phyloP scores from a whole-genome alignment of 2,329 filamentous ascomycete genomes.

The Fusarium hostae region DNA sequence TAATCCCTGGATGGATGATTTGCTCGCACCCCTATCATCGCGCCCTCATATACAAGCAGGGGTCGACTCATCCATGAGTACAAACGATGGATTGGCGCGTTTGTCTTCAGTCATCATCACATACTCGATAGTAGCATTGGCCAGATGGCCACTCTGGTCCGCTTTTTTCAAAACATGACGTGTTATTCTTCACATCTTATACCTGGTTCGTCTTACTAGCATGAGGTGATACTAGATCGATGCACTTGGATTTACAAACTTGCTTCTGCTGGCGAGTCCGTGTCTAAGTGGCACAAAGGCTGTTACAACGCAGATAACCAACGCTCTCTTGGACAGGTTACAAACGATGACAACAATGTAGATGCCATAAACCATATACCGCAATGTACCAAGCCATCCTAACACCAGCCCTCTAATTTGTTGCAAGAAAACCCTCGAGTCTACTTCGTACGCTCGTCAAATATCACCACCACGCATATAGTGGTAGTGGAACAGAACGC shows the following conservation, averaged over 20 bases:
- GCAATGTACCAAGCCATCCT: slow-evolving; percentile 26
- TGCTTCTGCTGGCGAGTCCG: slow-evolving; percentile 1
- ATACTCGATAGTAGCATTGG: neutral
- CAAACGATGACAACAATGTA: slow-evolving; percentile 34
- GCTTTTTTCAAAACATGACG: neutral
- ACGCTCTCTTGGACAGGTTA: slow-evolving; percentile 3
- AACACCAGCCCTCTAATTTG: slow-evolving; percentile 35
- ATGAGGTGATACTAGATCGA: neutral
- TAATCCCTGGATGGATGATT: neutral
- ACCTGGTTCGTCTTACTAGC: neutral
- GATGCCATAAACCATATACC: slow-evolving; percentile 30
- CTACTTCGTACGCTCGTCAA: slow-evolving; percentile 42
- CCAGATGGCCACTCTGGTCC: neutral
- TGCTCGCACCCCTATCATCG: neutral
- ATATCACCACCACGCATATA: slow-evolving; percentile 18
- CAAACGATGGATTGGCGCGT: neutral
- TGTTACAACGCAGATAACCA: slow-evolving; percentile 5
- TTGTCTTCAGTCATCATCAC: neutral
- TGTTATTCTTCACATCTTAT: neutral
- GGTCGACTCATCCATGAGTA: neutral
- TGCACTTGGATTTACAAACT: neutral
- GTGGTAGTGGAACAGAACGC: slow-evolving; percentile 36
- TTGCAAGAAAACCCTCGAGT: slow-evolving; percentile 29
- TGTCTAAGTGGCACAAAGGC: neutral
- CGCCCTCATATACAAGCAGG: neutral